Evolutionary conservation across 768 basidiomycete genomes (phyloP).

Genomic region (Thelephora aurantiotincta): DNA sequence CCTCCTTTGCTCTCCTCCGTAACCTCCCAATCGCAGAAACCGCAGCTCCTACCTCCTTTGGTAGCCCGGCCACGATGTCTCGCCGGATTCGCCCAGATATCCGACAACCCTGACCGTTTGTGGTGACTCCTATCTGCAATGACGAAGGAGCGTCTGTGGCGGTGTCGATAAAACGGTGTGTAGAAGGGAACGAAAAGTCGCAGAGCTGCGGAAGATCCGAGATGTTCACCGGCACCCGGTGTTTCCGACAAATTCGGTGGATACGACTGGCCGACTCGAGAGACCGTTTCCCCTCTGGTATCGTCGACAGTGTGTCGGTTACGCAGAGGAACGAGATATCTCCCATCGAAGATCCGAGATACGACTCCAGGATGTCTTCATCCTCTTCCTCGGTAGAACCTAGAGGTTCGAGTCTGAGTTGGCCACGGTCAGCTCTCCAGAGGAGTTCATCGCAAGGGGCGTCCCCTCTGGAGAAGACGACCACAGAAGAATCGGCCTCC

Average conservation of each 20-base stretch:
- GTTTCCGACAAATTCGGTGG: slow-evolving; percentile 34
- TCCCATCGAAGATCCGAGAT: slow-evolving; percentile 20
- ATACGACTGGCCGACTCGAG: slow-evolving; percentile 43
- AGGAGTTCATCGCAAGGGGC: slow-evolving; percentile 57
- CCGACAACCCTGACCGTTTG: slow-evolving; percentile 85
- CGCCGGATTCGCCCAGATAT: slow-evolving; percentile 67
- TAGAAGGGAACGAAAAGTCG: slow-evolving; percentile 80
- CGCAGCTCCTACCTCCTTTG: slow-evolving; percentile 59
- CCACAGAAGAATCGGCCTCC: slow-evolving; percentile 63
- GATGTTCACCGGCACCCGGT: slow-evolving; percentile 69
- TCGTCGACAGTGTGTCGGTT: slow-evolving; percentile 50
- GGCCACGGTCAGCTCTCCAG: slow-evolving; percentile 41
- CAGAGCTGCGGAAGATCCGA: slow-evolving; percentile 78
- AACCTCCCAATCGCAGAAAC: slow-evolving; percentile 62
- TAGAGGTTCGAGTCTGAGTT: slow-evolving; percentile 49
- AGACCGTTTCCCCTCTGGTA: slow-evolving; percentile 25
- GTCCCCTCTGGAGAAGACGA: slow-evolving; percentile 39
- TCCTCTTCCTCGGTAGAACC: slow-evolving; percentile 24
- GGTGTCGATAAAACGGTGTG: slow-evolving; percentile 63
- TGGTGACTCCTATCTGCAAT: slow-evolving; percentile 73
- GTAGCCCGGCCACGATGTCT: slow-evolving; percentile 67
- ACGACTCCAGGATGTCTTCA: slow-evolving; percentile 30
- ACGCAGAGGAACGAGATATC: slow-evolving; percentile 52
- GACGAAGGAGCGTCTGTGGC: slow-evolving; percentile 29
- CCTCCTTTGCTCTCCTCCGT: slow-evolving; percentile 41